phyloP scores from a whole-genome alignment of 352 stramenopile species.

The Albugo candida region DNA sequence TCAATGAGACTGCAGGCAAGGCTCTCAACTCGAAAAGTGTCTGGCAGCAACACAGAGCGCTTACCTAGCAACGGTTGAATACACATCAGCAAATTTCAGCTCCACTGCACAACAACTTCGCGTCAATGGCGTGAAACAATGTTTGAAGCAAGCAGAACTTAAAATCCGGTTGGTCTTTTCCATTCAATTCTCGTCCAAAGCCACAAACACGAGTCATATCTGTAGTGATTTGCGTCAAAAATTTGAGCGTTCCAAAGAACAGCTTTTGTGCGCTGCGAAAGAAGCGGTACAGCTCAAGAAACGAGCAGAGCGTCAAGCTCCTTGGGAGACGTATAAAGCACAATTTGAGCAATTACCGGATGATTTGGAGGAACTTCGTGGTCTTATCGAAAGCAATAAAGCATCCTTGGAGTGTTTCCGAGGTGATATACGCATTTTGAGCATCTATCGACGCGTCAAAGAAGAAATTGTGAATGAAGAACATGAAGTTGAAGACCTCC shows the following conservation, averaged over 20 bases:
- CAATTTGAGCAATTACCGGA: slow-evolving; percentile 41
- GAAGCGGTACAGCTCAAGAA: slow-evolving; percentile 48
- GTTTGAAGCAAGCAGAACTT: slow-evolving; percentile 30
- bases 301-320: slow-evolving; percentile 40
- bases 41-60: slow-evolving; percentile 31
- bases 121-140: slow-evolving; percentile 35
- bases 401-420: slow-evolving; percentile 61
- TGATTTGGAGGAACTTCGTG: slow-evolving; percentile 54
- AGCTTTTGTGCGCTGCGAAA: slow-evolving; percentile 31
- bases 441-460: slow-evolving; percentile 46
- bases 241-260: slow-evolving; percentile 40
- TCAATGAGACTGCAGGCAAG: slow-evolving; percentile 19
- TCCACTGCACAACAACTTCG: slow-evolving; percentile 46
- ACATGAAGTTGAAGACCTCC: slow-evolving; percentile 25
- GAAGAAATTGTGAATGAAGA: slow-evolving; percentile 52
- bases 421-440: slow-evolving; percentile 47
- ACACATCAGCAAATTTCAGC: slow-evolving; percentile 31
- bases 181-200: no score
- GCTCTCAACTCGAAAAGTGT: slow-evolving; percentile 41
- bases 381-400: slow-evolving; percentile 73
- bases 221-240: no score
- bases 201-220: no score
- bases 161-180: slow-evolving; percentile 14
- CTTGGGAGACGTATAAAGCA: slow-evolving; percentile 40
- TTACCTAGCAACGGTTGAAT: slow-evolving; percentile 21